Base-by-base conservation (phyloP, 192 early-diverging fungal genomes). In the Obelidium mucronatum region DNA sequence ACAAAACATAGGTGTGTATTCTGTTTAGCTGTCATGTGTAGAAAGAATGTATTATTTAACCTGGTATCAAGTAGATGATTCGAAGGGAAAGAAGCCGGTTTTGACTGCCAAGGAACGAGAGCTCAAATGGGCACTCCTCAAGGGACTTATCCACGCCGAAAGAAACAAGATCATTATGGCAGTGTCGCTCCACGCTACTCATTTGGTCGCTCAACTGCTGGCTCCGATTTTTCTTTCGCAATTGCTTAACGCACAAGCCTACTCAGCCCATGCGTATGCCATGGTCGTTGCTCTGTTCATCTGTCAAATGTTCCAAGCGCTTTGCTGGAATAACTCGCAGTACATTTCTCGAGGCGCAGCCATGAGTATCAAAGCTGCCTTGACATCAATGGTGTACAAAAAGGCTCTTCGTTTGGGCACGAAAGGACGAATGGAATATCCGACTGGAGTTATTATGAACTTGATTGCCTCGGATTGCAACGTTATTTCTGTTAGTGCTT, bases 401-500 rank as follows among this genome's bases (percentile, higher is more conserved):
- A 72, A 72, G 37, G 69, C 69, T 17, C 36, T 72, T 6, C 26
- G 54, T 15, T 54, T 72, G 19, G 69, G 69, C 1, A 72, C 69
- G 8, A 72, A 72, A 30, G 69, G 69, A 22, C 30, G 69, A 0
- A 42, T 36, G 36, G 8, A 58, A 30, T 72, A 72, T 40, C 69
- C 69, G 1, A 37, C 69, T 39, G 69, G 69, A 31, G 69, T 72
- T 36, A 72, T 72, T 35, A 72, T 72, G 69, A 72, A 72, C 39
- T 35, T 72, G 5, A 72, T 72, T 2, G 69, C 69, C 1, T 59
- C 69, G 11, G 69, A 72, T n/a, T 72, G 69, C 19, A 30, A 8
- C 8, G 69, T 58, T 22, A 54, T 72, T 39, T 4, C 11, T 31
- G 67, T 84, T 65, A 87, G 90, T 53, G 70, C 80, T 48, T 88